Percentiles rank a stretch among this genome's conserved stretches.
These are phyloP conservation scores for Phytophthora chlamydospora DNA, from an alignment of 352 stramenopile species.

Conservation along the genomic window DNA sequence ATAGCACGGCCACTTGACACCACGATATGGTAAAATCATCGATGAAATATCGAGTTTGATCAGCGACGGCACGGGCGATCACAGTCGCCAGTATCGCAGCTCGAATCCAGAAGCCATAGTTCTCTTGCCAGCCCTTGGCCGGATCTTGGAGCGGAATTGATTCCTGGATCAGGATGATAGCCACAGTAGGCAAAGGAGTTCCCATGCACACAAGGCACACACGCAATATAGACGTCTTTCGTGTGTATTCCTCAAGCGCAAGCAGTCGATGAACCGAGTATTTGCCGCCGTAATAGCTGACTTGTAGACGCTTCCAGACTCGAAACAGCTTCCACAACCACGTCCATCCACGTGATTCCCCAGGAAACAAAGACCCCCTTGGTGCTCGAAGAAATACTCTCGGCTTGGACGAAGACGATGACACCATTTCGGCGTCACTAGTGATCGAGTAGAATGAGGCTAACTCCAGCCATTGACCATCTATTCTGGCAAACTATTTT, in stretches of 20 bases:
- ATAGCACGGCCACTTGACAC: background rate
- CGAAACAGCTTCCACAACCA: background rate
- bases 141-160: conserved; percentile 25
- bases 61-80: conserved; percentile 1
- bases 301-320: conserved; percentile 11
- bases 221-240: conserved; percentile 5
- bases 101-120: conserved; percentile 31
- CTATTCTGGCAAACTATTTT: no score
- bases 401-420: background rate
- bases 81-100: conserved; percentile 17
- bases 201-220: conserved; percentile 15
- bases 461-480: no score
- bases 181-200: conserved; percentile 12
- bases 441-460: no score
- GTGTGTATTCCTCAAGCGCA: conserved; percentile 20
- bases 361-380: background rate
- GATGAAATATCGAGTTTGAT: conserved; percentile 11
- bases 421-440: conserved; percentile 1
- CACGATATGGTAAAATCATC: background rate
- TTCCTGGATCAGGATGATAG: conserved; percentile 16
- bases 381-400: background rate
- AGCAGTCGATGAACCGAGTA: conserved; percentile 27
- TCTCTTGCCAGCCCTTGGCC: conserved; percentile 12
- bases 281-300: conserved; percentile 28
- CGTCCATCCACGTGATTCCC: background rate